These are phyloP conservation scores for Benincasa hispida DNA, from an alignment of 306 rosid genomes.

Conservation along the genomic window DNA sequence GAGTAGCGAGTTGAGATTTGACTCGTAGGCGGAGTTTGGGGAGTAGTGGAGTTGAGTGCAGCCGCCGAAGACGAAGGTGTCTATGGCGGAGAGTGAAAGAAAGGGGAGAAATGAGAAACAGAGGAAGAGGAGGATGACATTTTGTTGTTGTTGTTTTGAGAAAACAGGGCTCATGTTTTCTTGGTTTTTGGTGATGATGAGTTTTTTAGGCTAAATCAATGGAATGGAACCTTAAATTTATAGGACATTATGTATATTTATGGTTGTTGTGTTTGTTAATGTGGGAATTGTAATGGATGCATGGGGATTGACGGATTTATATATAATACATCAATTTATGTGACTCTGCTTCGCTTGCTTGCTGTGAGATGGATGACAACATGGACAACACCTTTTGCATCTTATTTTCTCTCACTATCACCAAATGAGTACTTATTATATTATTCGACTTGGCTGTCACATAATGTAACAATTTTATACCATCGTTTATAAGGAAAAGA, in stretches of 20 bases:
- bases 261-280: too few relatives aligned
- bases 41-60: constrained; percentile 60
- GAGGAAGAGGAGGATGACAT: not conserved
- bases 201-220: not conserved
- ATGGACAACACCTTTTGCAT: too few relatives aligned
- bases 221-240: not conserved
- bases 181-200: not conserved
- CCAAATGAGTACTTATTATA: too few relatives aligned
- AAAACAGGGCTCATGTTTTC: not conserved
- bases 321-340: too few relatives aligned
- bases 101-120: not conserved
- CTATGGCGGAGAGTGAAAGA: constrained; percentile 24
- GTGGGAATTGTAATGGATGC: too few relatives aligned
- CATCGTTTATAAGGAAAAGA: too few relatives aligned
- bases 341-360: too few relatives aligned
- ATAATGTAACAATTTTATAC: too few relatives aligned
- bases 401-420: too few relatives aligned
- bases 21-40: constrained; percentile 49
- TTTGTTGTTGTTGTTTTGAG: not conserved
- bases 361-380: too few relatives aligned
- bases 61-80: constrained; percentile 63
- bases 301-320: too few relatives aligned
- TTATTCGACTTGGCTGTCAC: too few relatives aligned
- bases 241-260: not conserved
- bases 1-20: constrained; percentile 77